phyloP scores from a whole-genome alignment of 2,329 filamentous ascomycete species.

The Xylaria sp. region DNA sequence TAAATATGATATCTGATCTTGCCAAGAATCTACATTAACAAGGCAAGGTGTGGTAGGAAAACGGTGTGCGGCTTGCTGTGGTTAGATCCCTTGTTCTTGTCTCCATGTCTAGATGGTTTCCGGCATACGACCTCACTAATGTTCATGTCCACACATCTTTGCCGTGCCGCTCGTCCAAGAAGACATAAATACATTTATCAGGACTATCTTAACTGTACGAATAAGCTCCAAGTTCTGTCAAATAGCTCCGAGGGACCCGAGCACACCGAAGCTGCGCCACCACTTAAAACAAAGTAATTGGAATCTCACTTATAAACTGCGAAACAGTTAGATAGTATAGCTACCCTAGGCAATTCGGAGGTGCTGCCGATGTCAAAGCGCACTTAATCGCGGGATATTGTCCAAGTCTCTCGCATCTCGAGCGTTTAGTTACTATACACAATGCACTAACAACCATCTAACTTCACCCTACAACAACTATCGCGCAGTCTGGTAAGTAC shows the following conservation, averaged over 20 bases:
- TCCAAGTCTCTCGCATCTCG: neutral
- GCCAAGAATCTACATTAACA: neutral
- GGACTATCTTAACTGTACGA: neutral
- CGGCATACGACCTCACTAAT: slow-evolving; percentile 3
- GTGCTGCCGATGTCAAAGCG: neutral
- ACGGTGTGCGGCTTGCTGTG: slow-evolving; percentile 15
- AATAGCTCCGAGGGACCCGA: slow-evolving; percentile 19
- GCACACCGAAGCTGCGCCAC: slow-evolving; percentile 25
- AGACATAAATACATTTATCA: neutral
- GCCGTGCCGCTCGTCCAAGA: neutral
- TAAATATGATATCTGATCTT: neutral
- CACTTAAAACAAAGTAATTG: neutral
- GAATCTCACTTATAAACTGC: neutral
- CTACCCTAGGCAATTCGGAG: neutral
- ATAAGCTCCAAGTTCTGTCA: neutral
- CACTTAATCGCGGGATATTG: neutral
- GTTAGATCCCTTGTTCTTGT: no score
- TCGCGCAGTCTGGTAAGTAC: neutral
- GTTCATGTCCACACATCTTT: slow-evolving; percentile 11
- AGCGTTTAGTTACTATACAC: no score
- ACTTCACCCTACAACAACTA: neutral
- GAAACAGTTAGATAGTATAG: neutral
- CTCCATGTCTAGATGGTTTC: no score
- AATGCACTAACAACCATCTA: no score
- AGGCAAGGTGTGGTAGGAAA: slow-evolving; percentile 9